phyloP scores from a whole-genome alignment of 2,329 filamentous ascomycete genomes.

The Talaromyces sp. region DNA sequence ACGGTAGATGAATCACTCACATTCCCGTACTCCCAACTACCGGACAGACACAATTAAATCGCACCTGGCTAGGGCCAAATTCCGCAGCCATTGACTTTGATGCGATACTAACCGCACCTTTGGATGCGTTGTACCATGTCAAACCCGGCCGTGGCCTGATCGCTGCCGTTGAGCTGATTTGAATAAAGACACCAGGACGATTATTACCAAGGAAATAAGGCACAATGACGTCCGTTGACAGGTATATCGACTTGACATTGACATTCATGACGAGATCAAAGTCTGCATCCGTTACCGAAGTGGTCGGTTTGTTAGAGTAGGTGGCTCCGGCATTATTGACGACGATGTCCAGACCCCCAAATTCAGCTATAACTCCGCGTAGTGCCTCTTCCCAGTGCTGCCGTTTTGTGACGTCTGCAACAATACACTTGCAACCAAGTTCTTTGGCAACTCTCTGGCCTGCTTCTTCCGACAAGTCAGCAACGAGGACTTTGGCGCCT shows the following conservation, averaged over 20 bases:
- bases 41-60: conserved; percentile 28
- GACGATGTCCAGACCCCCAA: conserved; percentile 37
- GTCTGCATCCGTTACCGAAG: conserved; percentile 38
- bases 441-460: conserved; percentile 26
- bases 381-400: conserved; percentile 29
- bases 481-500: conserved; percentile 36
- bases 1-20: conserved; percentile 47
- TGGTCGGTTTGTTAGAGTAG: conserved; percentile 36
- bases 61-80: conserved; percentile 25
- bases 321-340: conserved; percentile 45
- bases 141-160: conserved; percentile 37
- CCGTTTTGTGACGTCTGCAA: conserved; percentile 30
- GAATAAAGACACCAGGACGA: conserved; percentile 37
- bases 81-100: conserved; percentile 28
- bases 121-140: conserved; percentile 43
- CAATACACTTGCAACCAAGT: conserved; percentile 24
- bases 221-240: conserved; percentile 32
- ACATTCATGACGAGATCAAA: conserved; percentile 40
- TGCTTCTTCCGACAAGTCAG: conserved; percentile 33
- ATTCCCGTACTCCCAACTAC: conserved; percentile 25
- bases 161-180: conserved; percentile 40
- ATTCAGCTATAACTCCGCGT: conserved; percentile 19
- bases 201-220: conserved; percentile 35
- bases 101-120: conserved; percentile 35
- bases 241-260: conserved; percentile 41